phyloP scores from a whole-genome alignment of 257 asterid genomes.

The Solanum pinnatisectum region DNA sequence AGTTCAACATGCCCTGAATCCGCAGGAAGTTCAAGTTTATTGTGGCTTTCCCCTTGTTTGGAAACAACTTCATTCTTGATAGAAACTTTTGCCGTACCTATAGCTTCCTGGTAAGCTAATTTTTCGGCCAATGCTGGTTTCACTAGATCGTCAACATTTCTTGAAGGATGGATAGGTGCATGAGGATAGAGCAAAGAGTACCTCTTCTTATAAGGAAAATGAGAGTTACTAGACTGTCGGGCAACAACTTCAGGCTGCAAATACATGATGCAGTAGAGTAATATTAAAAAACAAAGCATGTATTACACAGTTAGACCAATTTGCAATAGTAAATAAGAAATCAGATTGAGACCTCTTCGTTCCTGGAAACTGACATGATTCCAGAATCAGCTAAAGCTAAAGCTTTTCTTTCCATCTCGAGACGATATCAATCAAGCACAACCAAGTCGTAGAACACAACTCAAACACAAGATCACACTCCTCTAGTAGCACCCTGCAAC shows the following conservation, averaged over 20 bases:
- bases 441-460: slow-evolving; percentile 1
- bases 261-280: background rate
- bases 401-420: background rate
- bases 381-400: background rate
- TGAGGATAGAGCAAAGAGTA: slow-evolving; percentile 31
- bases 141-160: slow-evolving; percentile 8
- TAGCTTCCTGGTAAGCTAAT: background rate
- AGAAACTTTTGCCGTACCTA: too few relatives aligned
- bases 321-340: background rate
- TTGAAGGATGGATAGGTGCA: slow-evolving; percentile 29
- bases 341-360: background rate
- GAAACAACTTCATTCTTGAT: too few relatives aligned
- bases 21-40: too few relatives aligned
- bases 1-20: too few relatives aligned
- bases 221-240: slow-evolving; percentile 32
- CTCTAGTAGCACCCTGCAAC: background rate
- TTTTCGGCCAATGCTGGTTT: slow-evolving; percentile 14
- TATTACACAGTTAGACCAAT: background rate
- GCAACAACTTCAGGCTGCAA: slow-evolving; percentile 36
- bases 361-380: background rate
- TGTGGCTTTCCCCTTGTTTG: too few relatives aligned
- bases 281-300: background rate
- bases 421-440: background rate
- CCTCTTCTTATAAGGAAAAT: slow-evolving; percentile 72
- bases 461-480: background rate